These are phyloP conservation scores for Cichorium intybus DNA, from an alignment of 140 eudicot species.

Conservation along the genomic window DNA sequence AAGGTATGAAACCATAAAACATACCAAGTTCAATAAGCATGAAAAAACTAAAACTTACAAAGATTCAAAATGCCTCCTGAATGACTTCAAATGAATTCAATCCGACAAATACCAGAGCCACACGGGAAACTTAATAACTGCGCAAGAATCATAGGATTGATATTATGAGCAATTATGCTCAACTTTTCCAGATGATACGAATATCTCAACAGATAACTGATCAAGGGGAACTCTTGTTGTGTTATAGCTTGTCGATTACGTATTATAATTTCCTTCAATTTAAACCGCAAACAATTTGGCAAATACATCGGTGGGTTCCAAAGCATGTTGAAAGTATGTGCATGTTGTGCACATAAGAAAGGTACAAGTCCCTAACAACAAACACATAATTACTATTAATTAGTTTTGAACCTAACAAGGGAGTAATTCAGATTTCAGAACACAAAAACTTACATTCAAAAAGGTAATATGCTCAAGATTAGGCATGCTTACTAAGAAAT, in stretches of 20 bases:
- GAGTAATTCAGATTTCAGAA: too few relatives aligned
- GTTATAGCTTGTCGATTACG: not conserved
- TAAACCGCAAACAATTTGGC: not conserved
- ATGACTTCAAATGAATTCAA: not conserved
- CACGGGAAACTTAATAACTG: not conserved
- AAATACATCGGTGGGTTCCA: not conserved
- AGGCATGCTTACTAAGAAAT: too few relatives aligned
- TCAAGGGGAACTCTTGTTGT: not conserved
- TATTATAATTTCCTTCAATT: not conserved
- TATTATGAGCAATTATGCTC: not conserved
- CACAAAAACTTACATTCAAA: too few relatives aligned
- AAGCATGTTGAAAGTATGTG: too few relatives aligned
- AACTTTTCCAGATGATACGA: not conserved
- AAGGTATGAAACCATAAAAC: too few relatives aligned
- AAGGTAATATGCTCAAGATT: too few relatives aligned
- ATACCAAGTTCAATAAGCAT: too few relatives aligned
- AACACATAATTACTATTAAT: too few relatives aligned
- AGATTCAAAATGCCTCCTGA: too few relatives aligned
- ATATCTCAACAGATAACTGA: not conserved
- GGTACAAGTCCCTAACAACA: too few relatives aligned
- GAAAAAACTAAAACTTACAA: too few relatives aligned
- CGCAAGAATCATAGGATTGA: not conserved
- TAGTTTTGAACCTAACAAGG: too few relatives aligned
- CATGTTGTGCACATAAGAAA: not conserved
- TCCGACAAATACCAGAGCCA: not conserved